A percentile compares a stretch with the other conserved stretches of the same genome.
phyloP scores from a whole-genome alignment of 1,284 basidiomycete genomes.

The Fomitiporia mediterranea region DNA sequence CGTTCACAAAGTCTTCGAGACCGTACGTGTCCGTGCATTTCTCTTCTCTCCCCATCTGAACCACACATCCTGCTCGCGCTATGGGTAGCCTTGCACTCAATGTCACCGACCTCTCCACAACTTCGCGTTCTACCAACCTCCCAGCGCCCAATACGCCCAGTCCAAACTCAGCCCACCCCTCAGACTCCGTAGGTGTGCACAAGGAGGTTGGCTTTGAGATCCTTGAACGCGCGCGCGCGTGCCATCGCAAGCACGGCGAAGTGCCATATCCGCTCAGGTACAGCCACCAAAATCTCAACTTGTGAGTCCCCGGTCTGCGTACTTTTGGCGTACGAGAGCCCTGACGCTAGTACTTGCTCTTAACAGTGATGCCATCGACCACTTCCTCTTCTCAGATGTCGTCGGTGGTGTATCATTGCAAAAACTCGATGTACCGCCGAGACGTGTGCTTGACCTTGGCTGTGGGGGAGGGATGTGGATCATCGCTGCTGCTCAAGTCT shows the following conservation, averaged over 20 bases:
- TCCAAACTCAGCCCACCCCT: slow-evolving; percentile 7
- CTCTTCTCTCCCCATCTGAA: not conserved
- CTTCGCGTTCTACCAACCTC: slow-evolving; percentile 10
- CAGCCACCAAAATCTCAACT: slow-evolving; percentile 44
- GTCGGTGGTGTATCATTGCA: slow-evolving; percentile 47
- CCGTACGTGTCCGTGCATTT: not conserved
- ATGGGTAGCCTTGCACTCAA: slow-evolving; percentile 27
- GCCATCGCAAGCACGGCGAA: slow-evolving; percentile 42
- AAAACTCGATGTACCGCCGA: slow-evolving; percentile 47
- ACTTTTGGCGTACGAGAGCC: not conserved
- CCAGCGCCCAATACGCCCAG: slow-evolving; percentile 13
- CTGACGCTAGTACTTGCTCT: not conserved
- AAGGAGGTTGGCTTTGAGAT: slow-evolving; percentile 45
- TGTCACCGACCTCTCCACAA: slow-evolving; percentile 14
- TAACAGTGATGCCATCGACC: slow-evolving; percentile 63
- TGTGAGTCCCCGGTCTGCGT: slow-evolving; percentile 38
- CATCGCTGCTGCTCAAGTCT: slow-evolving; percentile 58
- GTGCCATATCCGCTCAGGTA: slow-evolving; percentile 52
- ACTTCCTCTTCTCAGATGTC: slow-evolving; percentile 52
- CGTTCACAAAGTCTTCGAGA: not conserved
- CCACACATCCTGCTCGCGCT: slow-evolving; percentile 17
- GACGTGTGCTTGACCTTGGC: slow-evolving; percentile 64
- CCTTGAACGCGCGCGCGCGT: slow-evolving; percentile 34
- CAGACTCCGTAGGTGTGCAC: slow-evolving; percentile 27
- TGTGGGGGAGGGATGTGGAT: slow-evolving; percentile 79